Conservation (phyloP, 1,284 basidiomycete genomes). For the Puccinia coronata region DNA sequence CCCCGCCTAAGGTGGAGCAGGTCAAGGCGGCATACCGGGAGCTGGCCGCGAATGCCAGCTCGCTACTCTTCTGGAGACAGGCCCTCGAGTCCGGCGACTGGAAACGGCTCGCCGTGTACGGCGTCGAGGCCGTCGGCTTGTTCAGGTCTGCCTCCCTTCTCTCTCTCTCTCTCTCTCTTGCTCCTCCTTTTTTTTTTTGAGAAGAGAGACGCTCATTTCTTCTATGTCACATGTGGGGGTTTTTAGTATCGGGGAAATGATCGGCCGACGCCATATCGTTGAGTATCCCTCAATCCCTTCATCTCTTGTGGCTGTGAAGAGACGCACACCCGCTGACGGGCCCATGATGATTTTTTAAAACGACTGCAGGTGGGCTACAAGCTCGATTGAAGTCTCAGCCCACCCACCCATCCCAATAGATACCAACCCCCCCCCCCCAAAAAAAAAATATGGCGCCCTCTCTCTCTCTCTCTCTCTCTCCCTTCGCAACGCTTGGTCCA, state of each 20-base stretch:
- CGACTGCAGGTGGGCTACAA: constrained; percentile 44
- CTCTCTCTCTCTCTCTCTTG: no score
- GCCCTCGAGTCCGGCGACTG: constrained; percentile 36
- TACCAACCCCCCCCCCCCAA: no score
- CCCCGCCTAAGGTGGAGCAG: constrained; percentile 26
- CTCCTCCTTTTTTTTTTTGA: no score
- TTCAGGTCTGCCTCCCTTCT: constrained; percentile 34
- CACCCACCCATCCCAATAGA: not conserved
- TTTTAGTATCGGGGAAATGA: constrained; percentile 48
- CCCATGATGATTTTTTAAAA: no score
- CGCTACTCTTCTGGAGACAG: constrained; percentile 37
- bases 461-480: no score
- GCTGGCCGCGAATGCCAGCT: constrained; percentile 17
- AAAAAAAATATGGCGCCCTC: no score
- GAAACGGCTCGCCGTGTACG: constrained; percentile 45
- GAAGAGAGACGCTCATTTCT: no score
- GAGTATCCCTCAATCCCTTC: not conserved
- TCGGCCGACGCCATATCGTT: constrained; percentile 49
- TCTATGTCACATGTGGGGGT: not conserved
- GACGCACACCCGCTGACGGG: not conserved
- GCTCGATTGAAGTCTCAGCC: constrained; percentile 29
- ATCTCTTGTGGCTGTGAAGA: not conserved
- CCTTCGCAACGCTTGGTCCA: no score
- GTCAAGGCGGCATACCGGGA: constrained; percentile 18
- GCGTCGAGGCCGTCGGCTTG: constrained; percentile 41